A percentile compares a stretch with the other conserved stretches of the same genome.
phyloP scores from a whole-genome alignment of 169 alveolate species.

The Plasmodium reichenowi region DNA sequence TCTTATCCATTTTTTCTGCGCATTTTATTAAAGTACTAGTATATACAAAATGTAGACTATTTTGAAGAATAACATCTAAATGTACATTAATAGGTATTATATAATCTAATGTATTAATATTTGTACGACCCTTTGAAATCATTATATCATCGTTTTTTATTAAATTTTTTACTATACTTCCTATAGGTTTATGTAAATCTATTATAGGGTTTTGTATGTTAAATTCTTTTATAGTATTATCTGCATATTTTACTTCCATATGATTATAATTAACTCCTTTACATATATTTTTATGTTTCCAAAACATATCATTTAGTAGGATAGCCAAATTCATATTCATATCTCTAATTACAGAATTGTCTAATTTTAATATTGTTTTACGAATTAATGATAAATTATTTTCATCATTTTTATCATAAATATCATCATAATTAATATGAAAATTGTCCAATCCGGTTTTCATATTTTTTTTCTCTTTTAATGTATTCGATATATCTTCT shows the following conservation, averaged over 20 bases:
- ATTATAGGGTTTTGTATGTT: background rate
- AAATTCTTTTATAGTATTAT: background rate
- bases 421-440: slow-evolving; percentile 6
- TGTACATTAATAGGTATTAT: slow-evolving; percentile 17
- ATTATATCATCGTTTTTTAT: too few species aligned
- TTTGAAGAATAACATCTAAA: slow-evolving; percentile 53
- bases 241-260: slow-evolving; percentile 18
- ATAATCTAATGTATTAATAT: background rate
- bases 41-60: slow-evolving; percentile 34
- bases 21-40: slow-evolving; percentile 19
- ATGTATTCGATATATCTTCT: background rate
- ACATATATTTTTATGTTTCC: slow-evolving; percentile 33
- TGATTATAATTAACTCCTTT: slow-evolving; percentile 54
- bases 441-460: background rate
- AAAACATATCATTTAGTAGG: slow-evolving; percentile 42
- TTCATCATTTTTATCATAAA: background rate
- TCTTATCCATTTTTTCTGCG: slow-evolving; percentile 3
- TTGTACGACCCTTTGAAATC: background rate
- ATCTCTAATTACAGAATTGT: slow-evolving; percentile 25
- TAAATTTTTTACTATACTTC: slow-evolving; percentile 18
- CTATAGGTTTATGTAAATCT: slow-evolving; percentile 61
- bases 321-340: slow-evolving; percentile 41
- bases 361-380: slow-evolving; percentile 34
- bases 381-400: slow-evolving; percentile 9
- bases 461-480: background rate